Base-by-base conservation (phyloP, 2,329 filamentous ascomycete species). In the Cytospora chrysosperma region DNA sequence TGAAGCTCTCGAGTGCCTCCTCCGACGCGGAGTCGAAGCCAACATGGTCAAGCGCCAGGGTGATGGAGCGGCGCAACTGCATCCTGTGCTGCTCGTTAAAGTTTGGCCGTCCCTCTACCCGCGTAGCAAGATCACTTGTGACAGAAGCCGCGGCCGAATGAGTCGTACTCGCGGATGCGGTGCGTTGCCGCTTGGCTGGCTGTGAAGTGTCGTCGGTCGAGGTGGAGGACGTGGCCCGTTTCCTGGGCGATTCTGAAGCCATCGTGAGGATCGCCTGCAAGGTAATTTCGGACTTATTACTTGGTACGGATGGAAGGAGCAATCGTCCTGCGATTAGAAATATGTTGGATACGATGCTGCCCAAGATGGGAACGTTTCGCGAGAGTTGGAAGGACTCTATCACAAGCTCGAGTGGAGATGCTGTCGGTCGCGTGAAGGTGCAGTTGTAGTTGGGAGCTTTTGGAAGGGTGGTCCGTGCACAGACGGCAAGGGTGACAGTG, bases 1-100 rank as follows among this genome's bases (percentile, higher is more conserved):
- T 80, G 51, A 88, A 84, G 67, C 82, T 82, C 71, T 88, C 85
- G 68, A 89, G 72, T 1, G 86, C 85, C 59, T 86, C 82, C 9
- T 79, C 77, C 0, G 77, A 81, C 17, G 85, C 81, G 28, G 78
- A 76, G 32, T 81, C 77, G 68, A 88, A 89, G 30, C 86, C 86
- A 43, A 87, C 81, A 65, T 87, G 81, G 50, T 82, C 74, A 30
- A 88, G 72, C 3, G 80, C 80, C 62, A 88, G 71, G 0, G 80
- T 81, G 62, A 88, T 82, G 13, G 84, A 82, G 57, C 85, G 81
- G 53, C 81, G 79, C 28, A 89, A 75, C 1, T 81, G 78, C 49
- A 72, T 70, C 58, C 77, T 74, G n/a, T 75, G 73, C 65, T 75
- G 68, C 50, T 73, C 73, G 24, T 69, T 30, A 69, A 72, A 28